These are phyloP conservation scores for Ajuga reptans DNA, from an alignment of 305 asterid genomes.

Conservation along the genomic window DNA sequence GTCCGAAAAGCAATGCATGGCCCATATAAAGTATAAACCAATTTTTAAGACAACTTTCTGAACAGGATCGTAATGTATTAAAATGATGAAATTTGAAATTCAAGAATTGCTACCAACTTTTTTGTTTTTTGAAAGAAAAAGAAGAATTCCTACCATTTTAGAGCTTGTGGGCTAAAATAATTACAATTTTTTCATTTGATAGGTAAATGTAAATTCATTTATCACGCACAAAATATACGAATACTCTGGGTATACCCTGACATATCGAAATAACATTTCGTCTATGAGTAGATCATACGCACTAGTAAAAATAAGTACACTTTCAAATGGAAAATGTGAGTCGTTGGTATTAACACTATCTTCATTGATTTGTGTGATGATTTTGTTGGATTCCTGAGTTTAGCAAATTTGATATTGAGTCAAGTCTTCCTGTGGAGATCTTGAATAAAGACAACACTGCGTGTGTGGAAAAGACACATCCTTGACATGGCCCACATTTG, in stretches of 20 bases:
- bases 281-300: no score
- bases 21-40: conserved; percentile 10
- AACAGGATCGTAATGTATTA: not conserved
- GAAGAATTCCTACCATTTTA: not conserved
- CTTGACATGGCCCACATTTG: conserved; percentile 52
- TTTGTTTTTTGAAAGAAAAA: not conserved
- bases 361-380: conserved; percentile 10
- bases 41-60: not conserved
- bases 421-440: conserved; percentile 30
- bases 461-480: conserved; percentile 48
- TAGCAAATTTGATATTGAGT: conserved; percentile 1
- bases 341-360: conserved; percentile 2
- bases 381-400: conserved; percentile 10
- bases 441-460: conserved; percentile 42
- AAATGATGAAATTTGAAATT: not conserved
- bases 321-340: not conserved
- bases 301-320: not conserved
- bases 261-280: no score
- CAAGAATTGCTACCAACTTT: conserved; percentile 10
- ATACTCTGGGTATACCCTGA: no score
- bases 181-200: no score
- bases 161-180: not conserved
- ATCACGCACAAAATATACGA: no score
- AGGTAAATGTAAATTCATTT: no score
- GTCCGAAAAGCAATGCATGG: conserved; percentile 26